Base-by-base conservation (phyloP, 768 basidiomycete genomes). In the Pulveroboletus sp. region DNA sequence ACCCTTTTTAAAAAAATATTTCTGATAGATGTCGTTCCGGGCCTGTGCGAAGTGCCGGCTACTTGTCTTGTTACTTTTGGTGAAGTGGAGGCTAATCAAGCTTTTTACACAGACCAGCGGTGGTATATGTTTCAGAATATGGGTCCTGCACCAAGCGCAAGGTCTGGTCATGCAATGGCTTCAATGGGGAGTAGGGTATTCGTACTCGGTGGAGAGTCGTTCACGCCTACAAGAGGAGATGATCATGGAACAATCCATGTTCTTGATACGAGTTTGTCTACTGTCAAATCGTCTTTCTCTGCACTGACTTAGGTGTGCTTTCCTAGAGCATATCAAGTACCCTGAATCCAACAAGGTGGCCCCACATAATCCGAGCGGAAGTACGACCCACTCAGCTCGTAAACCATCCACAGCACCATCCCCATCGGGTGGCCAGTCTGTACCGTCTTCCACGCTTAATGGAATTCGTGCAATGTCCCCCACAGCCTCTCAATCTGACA, bases 81-180 rank as follows among this genome's bases (percentile, higher is more conserved):
- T 27, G 37, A 52, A 41, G 24, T 9, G 15, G 31, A 33, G 14
- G 40, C 53, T 66, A 47, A 67, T 47, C 6, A 27, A 51, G 2
- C 12, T 47, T 41, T 15, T 4, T 44, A 39, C 40, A 28, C 65
- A 97, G 95, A 93, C 69, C 90, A 93, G 63, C 79, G 96, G 59
- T 99, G 96, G 96, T 99, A 94, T 72, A 98, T 94, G 92, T 99
- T 99, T 75, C 93, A 97, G 69, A 96, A 97, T 64, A 99, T 99
- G 96, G 96, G 96, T 0, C 95, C 95, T 15, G 81, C 91, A 14
- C 96, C 96, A 1, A 85, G 77, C 36, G 90, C 92, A 3, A 80
- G 96, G 43, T 94, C 92, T 8, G 96, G 96, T 2, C 96, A 99
- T 69, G 90, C 95, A n/a, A 95, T 99, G 93, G 92, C 94, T 7